Evolutionary conservation across 129 eudicot species (phyloP).

Genomic region (carrot (Daucus carota)): DH1_v3.0 NC_030382.2:56597001-56597500

Average conservation of each 20-base stretch:
- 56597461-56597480: constrained; percentile 48
- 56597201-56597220: not conserved
- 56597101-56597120: not conserved
- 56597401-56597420: not conserved
- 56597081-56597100: not conserved
- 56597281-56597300: not conserved
- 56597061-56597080: not conserved
- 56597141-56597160: not conserved
- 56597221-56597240: not conserved
- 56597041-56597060: constrained; percentile 3
- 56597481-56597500: constrained; percentile 39
- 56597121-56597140: not conserved
- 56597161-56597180: too few relatives aligned
- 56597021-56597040: constrained; percentile 57
- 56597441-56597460: constrained; percentile 40
- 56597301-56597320: not conserved
- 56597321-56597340: not conserved
- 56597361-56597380: not conserved
- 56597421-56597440: not conserved
- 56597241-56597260: not conserved
- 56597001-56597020: constrained; percentile 49
- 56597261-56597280: not conserved
- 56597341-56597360: constrained; percentile 1
- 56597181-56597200: not conserved
- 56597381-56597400: not conserved